Percentiles rank a stretch among this genome's conserved stretches.
Conservation (phyloP, 371 early-diverging fungal genomes). For the Mortierella sp. region DNA sequence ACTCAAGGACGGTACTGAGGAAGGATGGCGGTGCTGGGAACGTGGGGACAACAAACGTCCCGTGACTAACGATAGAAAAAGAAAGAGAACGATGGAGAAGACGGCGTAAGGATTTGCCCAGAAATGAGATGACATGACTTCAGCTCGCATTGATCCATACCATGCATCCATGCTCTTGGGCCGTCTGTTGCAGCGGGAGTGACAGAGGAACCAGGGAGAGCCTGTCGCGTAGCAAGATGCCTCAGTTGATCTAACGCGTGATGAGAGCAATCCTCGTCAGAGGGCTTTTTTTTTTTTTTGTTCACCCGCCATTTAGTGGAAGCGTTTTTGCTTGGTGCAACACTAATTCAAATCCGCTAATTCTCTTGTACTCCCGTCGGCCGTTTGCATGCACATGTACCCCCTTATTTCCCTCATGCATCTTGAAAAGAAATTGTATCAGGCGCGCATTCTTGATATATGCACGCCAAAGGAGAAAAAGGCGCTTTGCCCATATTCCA, state of each 20-base stretch:
- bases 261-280: too few species aligned
- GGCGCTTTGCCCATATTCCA: too few species aligned
- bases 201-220: not conserved
- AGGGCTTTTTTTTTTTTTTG: too few species aligned
- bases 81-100: not conserved
- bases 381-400: too few species aligned
- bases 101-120: not conserved
- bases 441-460: too few species aligned
- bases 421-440: too few species aligned
- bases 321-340: constrained; percentile 5
- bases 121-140: too few species aligned
- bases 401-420: too few species aligned
- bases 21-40: constrained; percentile 4
- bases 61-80: not conserved
- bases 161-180: constrained; percentile 8
- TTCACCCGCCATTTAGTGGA: too few species aligned
- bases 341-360: not conserved
- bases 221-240: constrained; percentile 11
- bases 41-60: too few species aligned
- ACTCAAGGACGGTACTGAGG: constrained; percentile 20
- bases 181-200: not conserved
- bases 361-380: not conserved
- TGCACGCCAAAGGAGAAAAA: too few species aligned
- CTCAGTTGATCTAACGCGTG: constrained; percentile 12
- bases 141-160: not conserved